Conservation (phyloP, 1,284 basidiomycete species). For the Cystobasidium pallidum region DNA sequence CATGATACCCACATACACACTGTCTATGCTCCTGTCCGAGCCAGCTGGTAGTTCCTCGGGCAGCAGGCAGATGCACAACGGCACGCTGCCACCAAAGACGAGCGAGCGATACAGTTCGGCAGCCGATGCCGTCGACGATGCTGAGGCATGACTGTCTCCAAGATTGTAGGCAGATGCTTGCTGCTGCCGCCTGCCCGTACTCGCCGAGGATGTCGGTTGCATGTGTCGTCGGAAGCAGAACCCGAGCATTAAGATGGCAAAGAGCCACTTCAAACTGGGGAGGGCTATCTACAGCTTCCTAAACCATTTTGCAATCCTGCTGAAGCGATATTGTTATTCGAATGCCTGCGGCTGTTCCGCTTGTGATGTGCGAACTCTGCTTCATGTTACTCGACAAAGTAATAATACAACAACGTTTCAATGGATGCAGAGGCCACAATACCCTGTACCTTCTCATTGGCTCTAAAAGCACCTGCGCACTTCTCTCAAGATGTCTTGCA, state of each 20-base stretch:
- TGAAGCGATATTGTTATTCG: too few species aligned
- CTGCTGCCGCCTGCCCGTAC: conserved; percentile 38
- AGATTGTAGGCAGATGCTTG: conserved; percentile 26
- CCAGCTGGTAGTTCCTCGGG: conserved; percentile 81
- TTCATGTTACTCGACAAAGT: too few species aligned
- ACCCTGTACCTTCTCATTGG: too few species aligned
- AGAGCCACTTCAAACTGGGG: too few species aligned
- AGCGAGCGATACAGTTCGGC: conserved; percentile 68
- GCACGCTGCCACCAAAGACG: conserved; percentile 81
- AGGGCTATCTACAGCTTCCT: too few species aligned
- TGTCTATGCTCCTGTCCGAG: conserved; percentile 80
- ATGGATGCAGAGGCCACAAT: not conserved
- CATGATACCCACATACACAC: conserved; percentile 64
- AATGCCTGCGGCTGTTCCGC: too few species aligned
- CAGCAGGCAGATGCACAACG: conserved; percentile 79
- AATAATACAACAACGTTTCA: not conserved
- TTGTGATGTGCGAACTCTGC: too few species aligned
- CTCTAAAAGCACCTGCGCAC: conserved; percentile 46
- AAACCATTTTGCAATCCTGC: too few species aligned
- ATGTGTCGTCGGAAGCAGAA: conserved; percentile 9
- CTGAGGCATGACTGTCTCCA: conserved; percentile 5
- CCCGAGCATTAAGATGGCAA: not conserved
- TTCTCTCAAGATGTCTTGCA: conserved; percentile 47
- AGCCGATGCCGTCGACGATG: conserved; percentile 9
- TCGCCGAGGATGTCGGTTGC: conserved; percentile 13